phyloP scores from a whole-genome alignment of 2,329 filamentous ascomycete genomes.

The Bipolaris zeicola region DNA sequence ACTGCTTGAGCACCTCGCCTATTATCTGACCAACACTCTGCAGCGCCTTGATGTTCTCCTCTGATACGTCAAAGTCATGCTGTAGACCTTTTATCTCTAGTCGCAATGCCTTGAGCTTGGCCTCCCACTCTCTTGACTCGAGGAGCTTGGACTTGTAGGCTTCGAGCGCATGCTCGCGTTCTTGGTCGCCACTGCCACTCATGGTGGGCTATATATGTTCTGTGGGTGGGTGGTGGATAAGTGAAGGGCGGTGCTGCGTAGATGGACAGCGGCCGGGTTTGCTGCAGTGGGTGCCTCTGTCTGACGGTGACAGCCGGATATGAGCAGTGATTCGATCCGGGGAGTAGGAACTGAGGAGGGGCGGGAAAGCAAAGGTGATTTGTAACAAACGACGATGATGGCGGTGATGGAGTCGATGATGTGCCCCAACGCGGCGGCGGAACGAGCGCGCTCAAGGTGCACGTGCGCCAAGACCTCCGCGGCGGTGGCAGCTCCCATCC shows the following conservation, averaged over 20 bases:
- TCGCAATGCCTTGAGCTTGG: conserved; percentile 91
- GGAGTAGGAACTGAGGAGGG: neutral
- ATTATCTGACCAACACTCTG: conserved; percentile 99
- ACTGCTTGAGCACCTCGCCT: conserved; percentile 96
- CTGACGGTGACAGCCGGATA: neutral
- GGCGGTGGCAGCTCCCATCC: conserved; percentile 13
- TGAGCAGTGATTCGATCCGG: neutral
- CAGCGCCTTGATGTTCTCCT: conserved; percentile 99
- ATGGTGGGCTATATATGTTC: conserved; percentile 24
- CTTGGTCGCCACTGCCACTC: conserved; percentile 53
- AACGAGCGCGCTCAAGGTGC: conserved; percentile 6
- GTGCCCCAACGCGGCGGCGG: conserved; percentile 2
- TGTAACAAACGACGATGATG: neutral
- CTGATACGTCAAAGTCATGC: conserved; percentile 93
- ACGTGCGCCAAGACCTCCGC: conserved; percentile 13
- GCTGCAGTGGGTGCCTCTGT: neutral
- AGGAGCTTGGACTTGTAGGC: conserved; percentile 64
- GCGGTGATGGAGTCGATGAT: neutral
- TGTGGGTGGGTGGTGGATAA: conserved; percentile 7
- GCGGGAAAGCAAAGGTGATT: neutral
- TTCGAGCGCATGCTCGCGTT: conserved; percentile 58
- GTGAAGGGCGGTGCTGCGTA: neutral
- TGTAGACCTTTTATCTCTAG: conserved; percentile 95
- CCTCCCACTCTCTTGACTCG: conserved; percentile 97
- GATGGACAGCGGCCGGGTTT: neutral